A percentile compares a stretch with the other conserved stretches of the same genome.
Evolutionary conservation across 2,329 filamentous ascomycete genomes (phyloP).

Genomic region (Elsinoe fawcettii): DNA sequence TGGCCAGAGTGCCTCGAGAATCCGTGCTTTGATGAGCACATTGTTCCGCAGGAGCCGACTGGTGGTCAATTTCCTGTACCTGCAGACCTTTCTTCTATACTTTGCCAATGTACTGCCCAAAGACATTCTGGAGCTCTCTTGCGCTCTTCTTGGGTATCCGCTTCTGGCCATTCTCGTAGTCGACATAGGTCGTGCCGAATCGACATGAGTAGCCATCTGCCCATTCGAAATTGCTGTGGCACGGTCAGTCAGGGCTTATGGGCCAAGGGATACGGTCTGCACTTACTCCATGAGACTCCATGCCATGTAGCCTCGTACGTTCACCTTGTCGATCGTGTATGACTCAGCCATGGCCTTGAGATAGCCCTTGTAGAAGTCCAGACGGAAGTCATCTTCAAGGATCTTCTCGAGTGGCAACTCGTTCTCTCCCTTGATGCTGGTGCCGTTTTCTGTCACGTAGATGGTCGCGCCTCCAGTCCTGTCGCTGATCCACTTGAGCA

Average conservation of each 20-base stretch:
- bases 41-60: background rate
- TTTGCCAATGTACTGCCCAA: constrained; percentile 38
- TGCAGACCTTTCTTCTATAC: background rate
- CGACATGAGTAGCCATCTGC: constrained; percentile 84
- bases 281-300: constrained; percentile 77
- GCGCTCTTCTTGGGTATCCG: constrained; percentile 80
- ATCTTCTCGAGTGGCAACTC: constrained; percentile 63
- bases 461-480: constrained; percentile 70
- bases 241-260: background rate
- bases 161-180: constrained; percentile 73
- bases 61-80: background rate
- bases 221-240: constrained; percentile 70
- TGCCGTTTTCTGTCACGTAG: constrained; percentile 85
- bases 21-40: background rate
- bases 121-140: constrained; percentile 60
- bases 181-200: constrained; percentile 76
- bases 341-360: constrained; percentile 69
- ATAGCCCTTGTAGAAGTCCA: constrained; percentile 70
- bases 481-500: constrained; percentile 69
- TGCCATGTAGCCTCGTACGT: constrained; percentile 72
- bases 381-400: constrained; percentile 73
- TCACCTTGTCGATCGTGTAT: constrained; percentile 61
- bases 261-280: constrained; percentile 10
- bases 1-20: background rate
- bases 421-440: constrained; percentile 58